Percentiles rank a stretch among this genome's conserved stretches.
Conservation (phyloP, 805 yeast species). For the Alloascoidea hylecoeti region DNA sequence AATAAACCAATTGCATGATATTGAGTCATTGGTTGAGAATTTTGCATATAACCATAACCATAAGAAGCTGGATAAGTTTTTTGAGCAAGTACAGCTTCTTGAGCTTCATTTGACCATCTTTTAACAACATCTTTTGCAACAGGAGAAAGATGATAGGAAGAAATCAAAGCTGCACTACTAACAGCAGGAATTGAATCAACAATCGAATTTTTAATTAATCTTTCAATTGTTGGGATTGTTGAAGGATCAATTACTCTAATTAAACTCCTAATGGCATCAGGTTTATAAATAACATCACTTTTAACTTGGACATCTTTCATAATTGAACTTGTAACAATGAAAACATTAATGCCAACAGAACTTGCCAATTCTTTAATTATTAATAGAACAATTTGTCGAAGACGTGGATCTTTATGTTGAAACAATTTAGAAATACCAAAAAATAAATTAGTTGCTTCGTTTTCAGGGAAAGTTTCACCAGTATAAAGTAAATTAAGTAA, state of each 20-base stretch:
- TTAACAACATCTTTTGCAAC: conserved; percentile 85
- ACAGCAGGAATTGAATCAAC: conserved; percentile 83
- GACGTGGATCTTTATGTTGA: conserved; percentile 75
- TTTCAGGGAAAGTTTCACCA: conserved; percentile 79
- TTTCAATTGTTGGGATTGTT: conserved; percentile 86
- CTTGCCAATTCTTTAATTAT: conserved; percentile 85
- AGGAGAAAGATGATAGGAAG: conserved; percentile 82
- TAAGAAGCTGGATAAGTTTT: conserved; percentile 22
- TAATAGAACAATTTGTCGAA: conserved; percentile 87
- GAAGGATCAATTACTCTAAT: conserved; percentile 80
- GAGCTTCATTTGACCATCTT: conserved; percentile 88
- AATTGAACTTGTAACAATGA: conserved; percentile 96
- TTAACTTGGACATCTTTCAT: conserved; percentile 96
- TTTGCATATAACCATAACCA: conserved; percentile 12
- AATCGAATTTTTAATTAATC: conserved; percentile 82
- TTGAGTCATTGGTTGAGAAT: conserved; percentile 47
- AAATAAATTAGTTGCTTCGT: conserved; percentile 85
- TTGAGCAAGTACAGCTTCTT: conserved; percentile 67
- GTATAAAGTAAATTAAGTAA: conserved; percentile 68
- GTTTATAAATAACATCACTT: conserved; percentile 63
- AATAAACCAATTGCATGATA: conserved; percentile 91
- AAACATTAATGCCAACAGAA: conserved; percentile 73
- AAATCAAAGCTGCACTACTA: conserved; percentile 86
- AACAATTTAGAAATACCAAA: conserved; percentile 90
- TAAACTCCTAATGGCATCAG: conserved; percentile 88